These are phyloP conservation scores for Boletus barrowsii DNA, from an alignment of 768 basidiomycete species.

Conservation along the genomic window DNA sequence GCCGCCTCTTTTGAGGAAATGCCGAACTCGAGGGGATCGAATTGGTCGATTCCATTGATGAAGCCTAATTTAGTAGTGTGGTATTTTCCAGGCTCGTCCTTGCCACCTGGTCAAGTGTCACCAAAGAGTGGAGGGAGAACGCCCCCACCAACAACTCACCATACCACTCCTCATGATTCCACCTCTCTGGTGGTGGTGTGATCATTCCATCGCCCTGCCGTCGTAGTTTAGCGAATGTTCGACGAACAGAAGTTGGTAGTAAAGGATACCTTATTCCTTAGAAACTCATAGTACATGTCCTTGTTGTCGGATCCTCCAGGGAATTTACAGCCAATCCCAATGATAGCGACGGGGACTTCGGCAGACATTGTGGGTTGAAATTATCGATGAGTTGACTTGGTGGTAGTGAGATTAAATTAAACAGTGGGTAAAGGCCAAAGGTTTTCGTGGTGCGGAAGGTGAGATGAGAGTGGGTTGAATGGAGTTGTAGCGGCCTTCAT, in stretches of 20 bases:
- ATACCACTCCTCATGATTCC: conserved; percentile 32
- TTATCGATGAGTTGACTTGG: conserved; percentile 1
- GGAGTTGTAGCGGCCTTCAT: background rate
- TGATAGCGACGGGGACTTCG: conserved; percentile 27
- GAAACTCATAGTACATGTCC: conserved; percentile 29
- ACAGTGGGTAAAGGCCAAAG: background rate
- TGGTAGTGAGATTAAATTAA: background rate
- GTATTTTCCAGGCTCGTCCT: conserved; percentile 33
- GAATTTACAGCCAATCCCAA: conserved; percentile 34
- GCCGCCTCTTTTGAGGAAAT: conserved; percentile 31
- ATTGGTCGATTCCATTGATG: conserved; percentile 31
- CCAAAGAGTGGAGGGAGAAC: background rate
- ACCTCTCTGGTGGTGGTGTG: conserved; percentile 25
- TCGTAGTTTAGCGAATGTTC: background rate
- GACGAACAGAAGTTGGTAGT: background rate
- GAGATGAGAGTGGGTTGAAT: background rate
- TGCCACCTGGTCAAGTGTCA: conserved; percentile 17
- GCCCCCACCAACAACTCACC: conserved; percentile 16
- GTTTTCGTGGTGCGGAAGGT: background rate
- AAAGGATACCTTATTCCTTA: conserved; percentile 25
- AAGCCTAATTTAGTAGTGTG: conserved; percentile 30
- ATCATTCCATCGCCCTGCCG: conserved; percentile 31
- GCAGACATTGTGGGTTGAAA: conserved; percentile 24
- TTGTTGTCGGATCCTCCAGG: conserved; percentile 33
- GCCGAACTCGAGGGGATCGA: conserved; percentile 34